Evolutionary conservation across 179 eudicot genomes (phyloP).

Genomic region (Camellia oleifera): DNA sequence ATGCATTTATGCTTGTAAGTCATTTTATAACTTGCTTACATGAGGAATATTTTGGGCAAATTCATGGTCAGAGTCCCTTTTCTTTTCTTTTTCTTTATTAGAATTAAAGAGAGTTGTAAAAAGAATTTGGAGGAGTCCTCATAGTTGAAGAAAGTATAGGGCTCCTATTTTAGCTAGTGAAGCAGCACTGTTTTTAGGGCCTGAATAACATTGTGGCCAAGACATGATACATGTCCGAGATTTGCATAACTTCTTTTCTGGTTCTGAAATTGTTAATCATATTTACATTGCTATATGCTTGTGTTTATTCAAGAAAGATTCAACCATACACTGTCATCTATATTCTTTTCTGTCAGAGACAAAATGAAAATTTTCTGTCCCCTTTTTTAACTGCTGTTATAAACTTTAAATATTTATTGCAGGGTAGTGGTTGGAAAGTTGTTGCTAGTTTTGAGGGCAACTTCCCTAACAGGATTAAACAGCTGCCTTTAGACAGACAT

Average conservation of each 20-base stretch:
- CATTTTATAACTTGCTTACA: background rate
- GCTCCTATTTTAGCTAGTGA: background rate
- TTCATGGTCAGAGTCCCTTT: too few species aligned
- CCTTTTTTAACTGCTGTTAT: background rate
- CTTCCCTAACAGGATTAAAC: constrained; percentile 96
- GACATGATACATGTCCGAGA: background rate
- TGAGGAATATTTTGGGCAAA: background rate
- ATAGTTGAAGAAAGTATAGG: background rate
- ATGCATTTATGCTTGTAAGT: background rate
- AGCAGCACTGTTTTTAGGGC: background rate
- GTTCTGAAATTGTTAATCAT: too few species aligned
- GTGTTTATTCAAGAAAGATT: background rate
- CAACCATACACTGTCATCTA: background rate
- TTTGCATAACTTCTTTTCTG: too few species aligned
- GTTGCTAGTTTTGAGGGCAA: constrained; percentile 99
- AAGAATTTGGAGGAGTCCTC: background rate
- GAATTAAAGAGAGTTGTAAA: background rate
- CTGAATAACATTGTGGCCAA: background rate
- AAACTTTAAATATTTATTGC: constrained; percentile 13
- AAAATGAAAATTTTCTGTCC: background rate
- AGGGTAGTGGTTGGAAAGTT: constrained; percentile 97
- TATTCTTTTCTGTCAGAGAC: background rate
- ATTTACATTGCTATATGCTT: too few species aligned
- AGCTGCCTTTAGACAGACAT: constrained; percentile 97
- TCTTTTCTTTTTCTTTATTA: background rate